phyloP scores from a whole-genome alignment of 2,329 filamentous ascomycete species.

The Hypoxylon sp. region DNA sequence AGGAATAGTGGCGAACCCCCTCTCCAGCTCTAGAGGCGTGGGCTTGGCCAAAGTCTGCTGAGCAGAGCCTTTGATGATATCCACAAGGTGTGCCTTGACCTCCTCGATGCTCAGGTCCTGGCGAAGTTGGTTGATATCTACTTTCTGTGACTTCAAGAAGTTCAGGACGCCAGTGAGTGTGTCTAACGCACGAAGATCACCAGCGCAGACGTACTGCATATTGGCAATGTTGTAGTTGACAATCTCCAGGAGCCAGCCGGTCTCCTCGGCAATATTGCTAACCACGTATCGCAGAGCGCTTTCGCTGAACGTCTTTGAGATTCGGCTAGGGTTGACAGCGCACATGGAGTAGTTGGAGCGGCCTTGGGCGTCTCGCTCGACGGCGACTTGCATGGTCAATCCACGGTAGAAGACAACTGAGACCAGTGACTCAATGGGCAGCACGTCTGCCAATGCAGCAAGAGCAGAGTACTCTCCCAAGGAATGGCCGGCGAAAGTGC shows the following conservation, averaged over 20 bases:
- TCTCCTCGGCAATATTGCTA: constrained; percentile 93
- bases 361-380: constrained; percentile 92
- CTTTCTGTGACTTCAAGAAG: constrained; percentile 95
- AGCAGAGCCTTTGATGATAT: constrained; percentile 92
- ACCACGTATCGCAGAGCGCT: constrained; percentile 97
- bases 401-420: constrained; percentile 99
- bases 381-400: constrained; percentile 98
- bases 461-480: constrained; percentile 98
- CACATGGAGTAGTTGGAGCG: constrained; percentile 99
- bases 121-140: constrained; percentile 95
- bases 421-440: constrained; percentile 99
- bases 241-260: constrained; percentile 96
- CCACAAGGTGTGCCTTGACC: constrained; percentile 87
- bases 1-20: constrained; percentile 96
- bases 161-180: constrained; percentile 87
- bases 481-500: constrained; percentile 97
- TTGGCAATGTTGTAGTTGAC: constrained; percentile 94
- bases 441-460: constrained; percentile 95
- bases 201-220: constrained; percentile 81
- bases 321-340: constrained; percentile 97
- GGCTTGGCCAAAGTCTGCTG: constrained; percentile 92
- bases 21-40: constrained; percentile 87
- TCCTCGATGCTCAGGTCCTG: constrained; percentile 88
- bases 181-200: constrained; percentile 79
- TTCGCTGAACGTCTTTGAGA: constrained; percentile 99